phyloP scores from a whole-genome alignment of 768 basidiomycete species.

The Mycena vitilis region DNA sequence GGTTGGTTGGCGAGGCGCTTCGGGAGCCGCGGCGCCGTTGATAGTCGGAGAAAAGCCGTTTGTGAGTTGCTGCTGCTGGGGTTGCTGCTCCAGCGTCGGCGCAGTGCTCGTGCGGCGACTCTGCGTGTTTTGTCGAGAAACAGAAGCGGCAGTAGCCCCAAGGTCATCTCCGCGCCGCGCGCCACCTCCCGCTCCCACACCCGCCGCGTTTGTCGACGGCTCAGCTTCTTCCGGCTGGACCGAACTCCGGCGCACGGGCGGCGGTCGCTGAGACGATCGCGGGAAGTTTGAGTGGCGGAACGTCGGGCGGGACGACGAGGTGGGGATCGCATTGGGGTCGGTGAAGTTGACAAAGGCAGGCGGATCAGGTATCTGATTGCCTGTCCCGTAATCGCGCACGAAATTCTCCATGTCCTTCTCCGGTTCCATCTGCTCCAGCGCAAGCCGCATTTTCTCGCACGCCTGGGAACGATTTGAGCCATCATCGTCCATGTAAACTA shows the following conservation, averaged over 20 bases:
- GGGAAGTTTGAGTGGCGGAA: conserved; percentile 68
- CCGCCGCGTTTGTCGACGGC: conserved; percentile 68
- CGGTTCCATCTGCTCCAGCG: conserved; percentile 90
- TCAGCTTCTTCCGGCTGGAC: conserved; percentile 56
- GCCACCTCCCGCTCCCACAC: conserved; percentile 76
- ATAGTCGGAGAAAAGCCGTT: conserved; percentile 25
- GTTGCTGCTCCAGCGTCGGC: conserved; percentile 6
- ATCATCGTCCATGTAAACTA: conserved; percentile 5
- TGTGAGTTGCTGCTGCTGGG: conserved; percentile 16
- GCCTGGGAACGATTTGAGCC: conserved; percentile 62
- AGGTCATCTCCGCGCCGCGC: conserved; percentile 53
- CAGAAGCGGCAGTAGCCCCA: conserved; percentile 38
- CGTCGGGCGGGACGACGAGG: conserved; percentile 65
- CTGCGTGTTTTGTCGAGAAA: conserved; percentile 50
- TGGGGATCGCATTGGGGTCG: conserved; percentile 71
- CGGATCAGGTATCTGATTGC: conserved; percentile 86
- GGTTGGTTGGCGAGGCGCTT: conserved; percentile 33
- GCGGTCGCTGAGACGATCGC: conserved; percentile 54
- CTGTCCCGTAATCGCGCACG: conserved; percentile 90
- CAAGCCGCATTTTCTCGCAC: conserved; percentile 88
- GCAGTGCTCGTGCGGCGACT: conserved; percentile 38
- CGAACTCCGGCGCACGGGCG: conserved; percentile 42
- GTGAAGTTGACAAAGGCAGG: conserved; percentile 89
- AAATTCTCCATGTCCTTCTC: conserved; percentile 91
- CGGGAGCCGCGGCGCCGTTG: conserved; percentile 37